phyloP scores from a whole-genome alignment of 2,329 filamentous ascomycete species.

The Aspergillus tubingensis region DNA sequence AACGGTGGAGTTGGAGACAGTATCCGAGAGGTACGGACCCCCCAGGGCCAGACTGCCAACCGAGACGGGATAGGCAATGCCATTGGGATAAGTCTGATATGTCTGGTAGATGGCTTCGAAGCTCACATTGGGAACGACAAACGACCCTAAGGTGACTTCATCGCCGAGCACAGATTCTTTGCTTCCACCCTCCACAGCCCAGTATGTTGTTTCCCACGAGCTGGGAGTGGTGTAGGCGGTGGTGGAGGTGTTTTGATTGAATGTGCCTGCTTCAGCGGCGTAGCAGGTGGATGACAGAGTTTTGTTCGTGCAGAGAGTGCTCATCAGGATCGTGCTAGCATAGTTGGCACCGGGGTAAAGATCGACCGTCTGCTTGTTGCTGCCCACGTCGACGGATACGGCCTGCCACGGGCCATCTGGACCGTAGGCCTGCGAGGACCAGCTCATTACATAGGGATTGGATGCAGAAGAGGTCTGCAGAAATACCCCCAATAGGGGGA shows the following conservation, averaged over 20 bases:
- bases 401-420: constrained; percentile 33
- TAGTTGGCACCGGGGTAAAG: constrained; percentile 23
- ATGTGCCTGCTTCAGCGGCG: constrained; percentile 17
- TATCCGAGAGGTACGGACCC: constrained; percentile 9
- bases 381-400: constrained; percentile 22
- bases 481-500: constrained; percentile 5
- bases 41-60: constrained; percentile 25
- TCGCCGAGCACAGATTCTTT: constrained; percentile 15
- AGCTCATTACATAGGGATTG: constrained; percentile 17
- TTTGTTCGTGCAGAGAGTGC: constrained; percentile 20
- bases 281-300: constrained; percentile 19
- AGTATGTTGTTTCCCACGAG: constrained; percentile 17
- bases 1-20: not conserved
- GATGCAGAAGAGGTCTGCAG: constrained; percentile 1
- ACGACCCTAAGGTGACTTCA: constrained; percentile 7
- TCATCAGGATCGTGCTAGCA: constrained; percentile 18
- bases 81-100: constrained; percentile 26
- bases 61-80: constrained; percentile 19
- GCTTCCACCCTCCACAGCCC: constrained; percentile 17
- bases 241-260: constrained; percentile 15
- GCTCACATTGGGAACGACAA: constrained; percentile 20
- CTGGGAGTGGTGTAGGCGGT: constrained; percentile 11
- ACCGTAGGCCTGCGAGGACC: constrained; percentile 23
- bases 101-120: constrained; percentile 20
- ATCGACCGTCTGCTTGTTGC: constrained; percentile 15